A percentile compares a stretch with the other conserved stretches of the same genome.
Conservation (phyloP, 2,329 filamentous ascomycete genomes). For the Sporothrix dimorphospora region DNA sequence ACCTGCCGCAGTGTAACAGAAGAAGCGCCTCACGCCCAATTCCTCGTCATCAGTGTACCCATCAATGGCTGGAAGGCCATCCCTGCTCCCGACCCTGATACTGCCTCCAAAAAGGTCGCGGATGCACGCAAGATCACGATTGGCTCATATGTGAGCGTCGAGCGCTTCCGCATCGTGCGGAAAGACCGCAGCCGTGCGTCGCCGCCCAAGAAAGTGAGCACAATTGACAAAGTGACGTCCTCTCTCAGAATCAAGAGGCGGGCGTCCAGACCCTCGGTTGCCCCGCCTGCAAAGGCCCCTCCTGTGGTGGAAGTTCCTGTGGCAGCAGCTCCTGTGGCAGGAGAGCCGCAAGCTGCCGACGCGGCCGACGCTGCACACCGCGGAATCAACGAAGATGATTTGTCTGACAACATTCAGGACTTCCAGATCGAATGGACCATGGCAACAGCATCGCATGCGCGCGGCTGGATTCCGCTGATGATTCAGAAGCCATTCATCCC, state of each 20-base stretch:
- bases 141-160: constrained; percentile 67
- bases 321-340: not conserved
- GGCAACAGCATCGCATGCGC: constrained; percentile 73
- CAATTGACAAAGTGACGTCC: not conserved
- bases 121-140: constrained; percentile 54
- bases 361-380: not conserved
- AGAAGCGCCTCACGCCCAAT: constrained; percentile 45
- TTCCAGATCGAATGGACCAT: constrained; percentile 69
- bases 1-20: constrained; percentile 52
- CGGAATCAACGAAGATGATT: not conserved
- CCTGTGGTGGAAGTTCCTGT: too few species aligned
- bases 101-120: constrained; percentile 40
- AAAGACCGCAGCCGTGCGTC: not conserved
- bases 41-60: constrained; percentile 62
- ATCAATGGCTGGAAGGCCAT: constrained; percentile 46
- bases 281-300: not conserved
- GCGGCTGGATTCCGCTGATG: constrained; percentile 66
- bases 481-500: constrained; percentile 67
- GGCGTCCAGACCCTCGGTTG: not conserved
- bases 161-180: constrained; percentile 56
- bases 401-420: not conserved
- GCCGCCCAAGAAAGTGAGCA: not conserved
- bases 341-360: not conserved
- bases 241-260: not conserved
- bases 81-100: constrained; percentile 19